These are phyloP conservation scores for Gracilariopsis chorda DNA, from an alignment of 23 red algal species.

Conservation along the genomic window DNA sequence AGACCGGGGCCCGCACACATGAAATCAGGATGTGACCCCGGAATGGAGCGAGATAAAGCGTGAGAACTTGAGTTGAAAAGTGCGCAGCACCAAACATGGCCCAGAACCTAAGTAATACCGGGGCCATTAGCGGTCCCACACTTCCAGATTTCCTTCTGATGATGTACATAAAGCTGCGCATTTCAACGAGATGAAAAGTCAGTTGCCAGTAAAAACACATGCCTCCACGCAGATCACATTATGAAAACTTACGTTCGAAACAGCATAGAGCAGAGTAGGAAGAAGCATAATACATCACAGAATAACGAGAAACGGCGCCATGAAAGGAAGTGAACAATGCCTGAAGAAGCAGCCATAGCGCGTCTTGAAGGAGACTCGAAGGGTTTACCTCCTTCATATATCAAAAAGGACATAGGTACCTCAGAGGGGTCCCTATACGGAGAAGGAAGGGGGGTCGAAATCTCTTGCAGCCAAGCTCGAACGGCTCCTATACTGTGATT, in stretches of 20 bases:
- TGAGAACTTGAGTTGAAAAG: background rate
- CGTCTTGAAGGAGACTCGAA: too few relatives aligned
- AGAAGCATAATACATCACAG: background rate
- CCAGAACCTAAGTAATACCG: constrained; percentile 11
- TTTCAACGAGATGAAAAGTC: background rate
- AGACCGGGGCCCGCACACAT: background rate
- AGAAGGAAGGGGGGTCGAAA: background rate
- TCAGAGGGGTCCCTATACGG: background rate
- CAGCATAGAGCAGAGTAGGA: background rate
- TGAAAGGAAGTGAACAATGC: background rate
- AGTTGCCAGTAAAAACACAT: background rate
- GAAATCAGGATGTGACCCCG: background rate
- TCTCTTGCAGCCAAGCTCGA: background rate
- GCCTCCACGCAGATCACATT: background rate
- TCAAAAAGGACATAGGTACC: background rate
- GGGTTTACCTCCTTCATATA: too few relatives aligned
- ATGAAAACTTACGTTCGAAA: background rate
- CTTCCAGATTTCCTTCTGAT: background rate
- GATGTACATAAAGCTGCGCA: background rate
- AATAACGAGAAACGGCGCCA: background rate
- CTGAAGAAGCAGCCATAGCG: background rate
- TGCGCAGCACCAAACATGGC: background rate
- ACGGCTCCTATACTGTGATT: too few relatives aligned
- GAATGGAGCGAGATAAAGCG: constrained; percentile 4
- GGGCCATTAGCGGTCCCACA: background rate